Base-by-base conservation (phyloP, 768 basidiomycete genomes). In the Suillus occidentalis region DNA sequence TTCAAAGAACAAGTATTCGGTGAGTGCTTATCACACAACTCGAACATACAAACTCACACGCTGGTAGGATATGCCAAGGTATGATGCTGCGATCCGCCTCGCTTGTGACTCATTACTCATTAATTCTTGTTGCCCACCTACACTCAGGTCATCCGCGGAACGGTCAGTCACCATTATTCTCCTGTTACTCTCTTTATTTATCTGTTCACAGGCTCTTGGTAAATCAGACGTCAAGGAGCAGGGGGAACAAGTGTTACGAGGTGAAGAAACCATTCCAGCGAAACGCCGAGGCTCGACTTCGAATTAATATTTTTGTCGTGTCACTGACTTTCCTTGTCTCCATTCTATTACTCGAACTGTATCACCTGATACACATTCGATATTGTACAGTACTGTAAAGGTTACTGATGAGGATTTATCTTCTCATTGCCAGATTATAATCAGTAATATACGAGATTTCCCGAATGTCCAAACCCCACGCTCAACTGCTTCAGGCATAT, bases 1-100 rank as follows among this genome's bases (percentile, higher is more conserved):
- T 88, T 87, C 77, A 88, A 86, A 72, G 86, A 88, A 55, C 81
- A 78, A 64, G 84, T 87, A 9, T 81, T 87, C 55, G 87, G 87
- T 85, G 65, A 31, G 80, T 67, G 49, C 62, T 6, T 34, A 16
- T 52, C 25, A 39, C 53, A 10, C 18, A n/a, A 22, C 16, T 53
- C 55, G 1, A 20, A 9, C 25, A 14, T 28, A 9, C 9, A 22
- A 18, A 52, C 36, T 62, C 49, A 39, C 43, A 6, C 6, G 13
- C n/a, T n/a, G n/a, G 3, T 45, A 76, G 75, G 76, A 55, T 78
- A 76, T 63, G 72, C 71, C 9, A 71, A 55, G 73, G 75, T 77
- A 60, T 66, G 67, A 40, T 39, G 43, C 22, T 39, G 39, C 7
- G 60, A 36, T 49, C 63, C 31, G 57, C n/a, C 40, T 10, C 36